These are phyloP conservation scores for Monosporozyma yasuniensis DNA, from an alignment of 805 yeast genomes.

Conservation along the genomic window DNA sequence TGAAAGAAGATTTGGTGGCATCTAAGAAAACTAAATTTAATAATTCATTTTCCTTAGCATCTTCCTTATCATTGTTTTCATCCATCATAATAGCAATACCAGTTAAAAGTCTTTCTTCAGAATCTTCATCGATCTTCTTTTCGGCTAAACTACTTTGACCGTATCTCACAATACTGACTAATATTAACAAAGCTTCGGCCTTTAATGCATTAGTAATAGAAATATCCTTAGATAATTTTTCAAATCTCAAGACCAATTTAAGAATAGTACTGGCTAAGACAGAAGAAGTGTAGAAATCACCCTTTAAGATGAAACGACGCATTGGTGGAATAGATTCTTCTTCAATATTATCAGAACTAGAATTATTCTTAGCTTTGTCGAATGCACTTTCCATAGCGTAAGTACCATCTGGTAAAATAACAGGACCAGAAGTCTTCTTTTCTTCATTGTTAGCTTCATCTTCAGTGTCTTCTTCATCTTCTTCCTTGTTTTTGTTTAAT, in stretches of 20 bases:
- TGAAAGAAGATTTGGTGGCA: constrained; percentile 81
- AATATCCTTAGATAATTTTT: constrained; percentile 44
- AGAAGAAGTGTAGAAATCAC: constrained; percentile 86
- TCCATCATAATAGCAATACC: constrained; percentile 62
- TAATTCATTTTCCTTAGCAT: constrained; percentile 32
- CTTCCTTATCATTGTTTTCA: constrained; percentile 47
- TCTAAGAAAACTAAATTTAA: constrained; percentile 68
- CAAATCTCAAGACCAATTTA: constrained; percentile 73
- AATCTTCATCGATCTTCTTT: constrained; percentile 87
- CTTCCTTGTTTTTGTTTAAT: constrained; percentile 31
- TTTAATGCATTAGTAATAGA: constrained; percentile 69
- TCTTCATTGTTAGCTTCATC: constrained; percentile 12
- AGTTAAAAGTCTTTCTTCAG: constrained; percentile 87
- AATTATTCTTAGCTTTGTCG: constrained; percentile 78
- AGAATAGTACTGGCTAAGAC: constrained; percentile 82
- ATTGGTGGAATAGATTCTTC: constrained; percentile 57
- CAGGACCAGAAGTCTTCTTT: constrained; percentile 51
- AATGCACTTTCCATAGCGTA: constrained; percentile 84
- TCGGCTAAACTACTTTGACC: constrained; percentile 66
- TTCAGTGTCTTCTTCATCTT: constrained; percentile 23
- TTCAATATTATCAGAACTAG: constrained; percentile 40
- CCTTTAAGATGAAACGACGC: constrained; percentile 71
- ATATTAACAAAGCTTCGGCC: constrained; percentile 88
- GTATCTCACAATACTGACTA: constrained; percentile 85
- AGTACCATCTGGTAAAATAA: constrained; percentile 96